phyloP scores from a whole-genome alignment of 768 basidiomycete genomes.

The Auricularia cornea region DNA sequence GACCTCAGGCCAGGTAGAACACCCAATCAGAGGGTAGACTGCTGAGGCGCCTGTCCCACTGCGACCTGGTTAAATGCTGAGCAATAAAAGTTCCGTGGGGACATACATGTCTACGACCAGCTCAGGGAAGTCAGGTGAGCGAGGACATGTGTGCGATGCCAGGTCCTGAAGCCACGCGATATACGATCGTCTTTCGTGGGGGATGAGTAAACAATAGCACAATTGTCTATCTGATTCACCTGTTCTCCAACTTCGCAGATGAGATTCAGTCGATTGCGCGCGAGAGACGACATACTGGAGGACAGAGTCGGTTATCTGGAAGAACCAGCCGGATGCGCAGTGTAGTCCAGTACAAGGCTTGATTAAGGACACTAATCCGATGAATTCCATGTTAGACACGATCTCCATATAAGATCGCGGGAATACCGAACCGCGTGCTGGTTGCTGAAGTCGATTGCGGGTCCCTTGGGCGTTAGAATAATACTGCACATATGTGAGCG shows the following conservation, averaged over 20 bases:
- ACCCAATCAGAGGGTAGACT: constrained; percentile 78
- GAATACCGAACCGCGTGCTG: constrained; percentile 57
- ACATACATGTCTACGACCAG: constrained; percentile 58
- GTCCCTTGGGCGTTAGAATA: constrained; percentile 13
- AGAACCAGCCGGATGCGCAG: constrained; percentile 56
- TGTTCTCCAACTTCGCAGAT: constrained; percentile 54
- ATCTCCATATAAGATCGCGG: too few relatives aligned
- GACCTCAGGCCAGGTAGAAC: constrained; percentile 46
- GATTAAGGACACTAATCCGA: constrained; percentile 67
- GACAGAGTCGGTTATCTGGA: constrained; percentile 71
- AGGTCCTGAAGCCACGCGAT: constrained; percentile 79
- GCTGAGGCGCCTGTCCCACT: constrained; percentile 89
- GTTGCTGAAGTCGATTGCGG: constrained; percentile 68
- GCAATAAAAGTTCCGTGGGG: too few relatives aligned
- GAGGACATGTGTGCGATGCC: constrained; percentile 19
- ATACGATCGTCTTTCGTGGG: constrained; percentile 63
- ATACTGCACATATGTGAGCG: constrained; percentile 14
- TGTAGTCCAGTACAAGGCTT: constrained; percentile 67
- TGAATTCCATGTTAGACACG: too few relatives aligned
- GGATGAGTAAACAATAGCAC: too few relatives aligned
- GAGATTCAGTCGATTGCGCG: not conserved
- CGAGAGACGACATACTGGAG: constrained; percentile 50
- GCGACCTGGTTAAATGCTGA: not conserved
- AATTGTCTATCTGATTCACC: too few relatives aligned
- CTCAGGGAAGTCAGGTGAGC: constrained; percentile 14